Evolutionary conservation across 371 early-diverging fungal species (phyloP), one percentile per base, ranked within the genome.

Genomic region (Scutellospora calospora): DNA sequence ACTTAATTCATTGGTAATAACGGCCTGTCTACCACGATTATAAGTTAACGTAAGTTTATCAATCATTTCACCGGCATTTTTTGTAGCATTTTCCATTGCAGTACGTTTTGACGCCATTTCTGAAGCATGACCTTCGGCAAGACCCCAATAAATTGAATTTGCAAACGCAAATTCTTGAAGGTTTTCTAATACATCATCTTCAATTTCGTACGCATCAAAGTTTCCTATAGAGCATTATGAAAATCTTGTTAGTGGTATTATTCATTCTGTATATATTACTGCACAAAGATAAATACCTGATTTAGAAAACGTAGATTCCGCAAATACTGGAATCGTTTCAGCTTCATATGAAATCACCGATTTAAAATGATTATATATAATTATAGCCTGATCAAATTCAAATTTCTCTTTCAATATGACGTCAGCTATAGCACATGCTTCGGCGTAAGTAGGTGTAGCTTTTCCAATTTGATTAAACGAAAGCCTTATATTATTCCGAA

Each of bases 61-160:
- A 72, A 94, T 93, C 92, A 95, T 94, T 68, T 95, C 94, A 74
- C 82, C 96, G 80, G 98, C 99, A 89, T 99, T 99, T 94, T 98
- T 97, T 88, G 98, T 98, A 73, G 98, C 98, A 89, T 99, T 99
- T 92, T 99, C 99, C 99, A 98, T 99, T 87, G 99, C 98, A 84
- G 95, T 92, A 84, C 98, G 94, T 94, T 95, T 96, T 84, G 99
- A 96, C 63, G 96, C 92, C 95, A 98, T 95, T 88, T 99, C 99
- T 68, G 97, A 89, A 75, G 98, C 98, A 85, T 98, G 96, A 81
- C 98, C 98, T 89, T 99, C 99, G 71, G 93, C 94, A 83, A 99
- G 88, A 81, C 94, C 97, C 96, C 97, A 97, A 95, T 94, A 96
- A 83, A 99, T 78, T 84, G 90, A 86, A 91, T 96, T 97, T 86